Evolutionary conservation across 257 asterid species (phyloP), one percentile per base, ranked within the genome.

Genomic region (Salvia splendens): DNA sequence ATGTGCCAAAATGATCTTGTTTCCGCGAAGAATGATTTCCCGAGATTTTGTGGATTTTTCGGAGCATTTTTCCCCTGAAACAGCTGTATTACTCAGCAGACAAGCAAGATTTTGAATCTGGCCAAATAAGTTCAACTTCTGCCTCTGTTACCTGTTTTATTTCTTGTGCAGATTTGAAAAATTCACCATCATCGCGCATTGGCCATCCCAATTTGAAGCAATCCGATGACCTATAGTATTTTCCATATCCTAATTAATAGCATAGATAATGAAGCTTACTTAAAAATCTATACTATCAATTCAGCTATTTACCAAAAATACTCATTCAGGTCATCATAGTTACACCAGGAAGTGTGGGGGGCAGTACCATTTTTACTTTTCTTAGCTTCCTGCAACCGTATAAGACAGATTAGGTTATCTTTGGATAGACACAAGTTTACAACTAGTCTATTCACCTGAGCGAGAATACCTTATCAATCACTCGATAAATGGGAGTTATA

Each of bases 151-250:
- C 98, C 84, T 89, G 65, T 40, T 75, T 73, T 45, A 53, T 65
- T 40, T 74, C 83, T 64, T 82, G 85, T 48, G 85, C 76, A 57
- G 95, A 82, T 76, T 88, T 91, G 80, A 93, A 93, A 84, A 93
- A 90, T 48, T 93, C 92, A 59, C 89, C 95, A 79, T 88, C 96
- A 80, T 86, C 99, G 57, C 95, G 85, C 96, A 93, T 93, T 33
- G 99, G 99, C 99, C 99, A 93, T 61, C 99, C 99, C 87, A 90
- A 77, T 28, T 77, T 73, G 86, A 93, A 93, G 92, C 97, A 93
- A 70, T 88, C 95, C 0, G 90, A 56, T 33, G 95, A 86, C 99
- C 99, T 93, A 74, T 52, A 78, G 68, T 41, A 59, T 64, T 75
- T 75, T 53, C 65, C 73, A 74, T 63, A 59, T 75, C 61, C 67